Base-by-base conservation (phyloP, 257 asterid species). In the Primulina huaijiensis region DNA sequence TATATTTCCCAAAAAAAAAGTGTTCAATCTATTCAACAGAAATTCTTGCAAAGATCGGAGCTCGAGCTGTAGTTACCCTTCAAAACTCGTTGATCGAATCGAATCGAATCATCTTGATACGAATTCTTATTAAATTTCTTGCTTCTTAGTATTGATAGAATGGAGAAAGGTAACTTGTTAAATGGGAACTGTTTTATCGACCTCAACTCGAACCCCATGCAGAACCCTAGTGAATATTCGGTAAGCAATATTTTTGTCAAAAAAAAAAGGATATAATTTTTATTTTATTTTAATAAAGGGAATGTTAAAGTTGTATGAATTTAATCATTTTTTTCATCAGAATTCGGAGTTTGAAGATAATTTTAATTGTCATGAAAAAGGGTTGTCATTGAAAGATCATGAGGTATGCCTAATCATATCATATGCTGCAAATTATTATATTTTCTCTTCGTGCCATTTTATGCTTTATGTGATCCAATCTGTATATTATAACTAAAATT, bases 141-240 rank as follows among this genome's bases (percentile, higher is more conserved):
- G 20, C 21, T 17, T 50, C 4, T 50, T 16, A 8, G 5, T 50
- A 14, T 50, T 50, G 57, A 50, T 14, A 16, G 21, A 50, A 50
- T 50, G 57, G 57, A 17, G 20, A 17, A 50, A 7, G 57, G 3
- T 5, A 4, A 50, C 20, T 50, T 50, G 57, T 50, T 50, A 16
- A 17, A 16, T 50, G 57, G 57, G 8, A 16, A 50, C 21, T 50
- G 21, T 50, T 50, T 50, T 31, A 35, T 80, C 65, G 85, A 80
- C 77, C 85, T 80, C 64, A 80, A 80, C 71, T 6, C 68, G 29
- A 62, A 68, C 66, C 74, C 75, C 61, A 7, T n/a, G 34, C 70
- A 25, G 3, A 53, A 21, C 17, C 38, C 75, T n/a, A 46, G 8
- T 10, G 21, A 37, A 38, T 21, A 4, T 65, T 33, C 37, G 69